Base-by-base conservation (phyloP, 208 protist species). In the Willaertia magna region DNA sequence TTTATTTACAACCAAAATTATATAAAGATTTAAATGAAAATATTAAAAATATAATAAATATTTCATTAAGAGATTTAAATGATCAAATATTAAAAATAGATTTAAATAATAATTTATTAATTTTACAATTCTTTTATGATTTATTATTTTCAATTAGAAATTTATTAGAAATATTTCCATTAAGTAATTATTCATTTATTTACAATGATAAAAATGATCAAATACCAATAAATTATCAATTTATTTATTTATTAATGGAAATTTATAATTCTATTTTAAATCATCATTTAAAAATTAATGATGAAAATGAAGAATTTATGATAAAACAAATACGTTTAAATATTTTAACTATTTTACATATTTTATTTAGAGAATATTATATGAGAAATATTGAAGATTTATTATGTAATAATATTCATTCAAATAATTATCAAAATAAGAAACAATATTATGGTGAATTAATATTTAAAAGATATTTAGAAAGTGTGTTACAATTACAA, bases 381-480 rank as follows among this genome's bases (percentile, higher is more conserved):
- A 67, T 67, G 55, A 67, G 55, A 67, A 67, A 67, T 67, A 67
- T 67, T 67, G 55, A 67, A 67, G 55, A 67, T 67, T n/a, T 67
- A 18, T 9, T 67, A 2, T 34, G 26, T 67, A 26, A 26, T 34
- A 26, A 18, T 2, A 67, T 26, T 67, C 55, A 67, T 34, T 34
- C 22, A 18, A 67, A 67, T 67, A 67, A 26, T 34, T 67, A 16
- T 34, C 26, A 16, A 34, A 34, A 16, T 34, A 67, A 26, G 26
- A n/a, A n/a, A n/a, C n/a, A n/a, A n/a, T n/a, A n/a, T n/a, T 26
- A 67, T 67, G 34, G 26, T 16, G 55, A 67, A 9, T 7, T 26
- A 9, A 9, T 67, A 1, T n/a, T 34, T 9, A 34, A 16, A 2
- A 67, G 55, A 67, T 67, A 67, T 34, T 34, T 67, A 34, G 55